Base-by-base conservation (phyloP, 78 protist genomes). In the Chrysochromulina parva region DNA sequence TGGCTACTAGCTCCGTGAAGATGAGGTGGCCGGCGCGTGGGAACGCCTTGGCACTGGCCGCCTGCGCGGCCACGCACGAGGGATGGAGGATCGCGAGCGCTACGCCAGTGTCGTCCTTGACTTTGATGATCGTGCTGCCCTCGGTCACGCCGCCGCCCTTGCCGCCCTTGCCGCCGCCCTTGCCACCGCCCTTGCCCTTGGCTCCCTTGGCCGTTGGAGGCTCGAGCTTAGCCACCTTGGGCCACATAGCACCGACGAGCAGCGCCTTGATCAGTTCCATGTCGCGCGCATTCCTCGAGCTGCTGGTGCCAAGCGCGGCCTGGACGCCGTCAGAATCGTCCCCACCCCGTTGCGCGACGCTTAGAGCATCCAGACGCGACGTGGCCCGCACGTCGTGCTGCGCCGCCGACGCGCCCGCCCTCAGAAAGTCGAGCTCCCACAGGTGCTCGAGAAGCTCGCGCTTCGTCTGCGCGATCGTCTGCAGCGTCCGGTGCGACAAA, bases 221-320 rank as follows among this genome's bases (percentile, higher is more conserved):
- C 55, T 74, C 82, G 52, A 5, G 71, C 38, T 87, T 73, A 0
- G 92, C 94, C 5, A 90, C 80, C 17, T 81, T 92, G 76, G 96
- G 95, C 47, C 91, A 93, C 60, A 82, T 71, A 50, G 94, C 94
- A 26, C 96, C 96, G 81, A 92, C 95, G 58, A 92, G 54, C 22
- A 91, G 89, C 55, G 96, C 92, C 17, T 89, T 71, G 24, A 93
- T 24, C 54, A 94, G 48, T 82, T 84, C 17, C 2, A 17, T 52
- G 78, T 38, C 58, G 17, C 17, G 62, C 62, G 62, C 22, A 6
- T 6, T 11, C 6, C 62, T 58, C 11, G 62, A 6, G 6, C 62
- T 11, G 62, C 62, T 58, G 62, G 6, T 58, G 62, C 62, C 62
- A 58, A n/a, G n/a, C n/a, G n/a, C n/a, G n/a, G n/a, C n/a, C n/a